Base-by-base conservation (phyloP, 2,329 filamentous ascomycete species). In the Curvularia hawaiiensis region DNA sequence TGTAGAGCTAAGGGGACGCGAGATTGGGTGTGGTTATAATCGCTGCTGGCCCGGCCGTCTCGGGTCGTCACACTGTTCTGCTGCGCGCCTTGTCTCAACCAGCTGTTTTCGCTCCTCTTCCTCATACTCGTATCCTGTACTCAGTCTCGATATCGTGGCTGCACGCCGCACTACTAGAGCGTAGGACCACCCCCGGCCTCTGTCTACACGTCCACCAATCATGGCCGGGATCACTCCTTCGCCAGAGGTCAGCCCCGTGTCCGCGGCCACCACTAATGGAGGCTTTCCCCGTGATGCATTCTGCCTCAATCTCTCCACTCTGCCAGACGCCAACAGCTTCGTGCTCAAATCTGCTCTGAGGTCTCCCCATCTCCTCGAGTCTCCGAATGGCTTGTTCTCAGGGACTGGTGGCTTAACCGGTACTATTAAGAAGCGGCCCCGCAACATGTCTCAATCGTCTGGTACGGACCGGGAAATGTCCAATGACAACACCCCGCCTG, bases 371-470 rank as follows among this genome's bases (percentile, higher is more conserved):
- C 70, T 77, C 33, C 71, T 75, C 57, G 74, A 74, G 18, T 76
- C 75, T 18, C 74, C 75, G 39, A 74, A 70, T 68, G 72, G 70
- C 51, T 66, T 75, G 38, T 74, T 70, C 60, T 61, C 71, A 35
- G 64, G 63, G 53, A 63, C 56, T 63, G 60, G 62, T 55, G 59
- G 64, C 50, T 53, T 75, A 61, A 74, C 57, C 54, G 68, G 66
- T 56, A 55, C 68, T 40, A 74, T 73, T 68, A 75, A 69, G 63
- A 75, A 75, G 61, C 69, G 76, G 53, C 69, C 74, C 50, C 75
- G 76, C 68, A 78, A 77, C 62, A 78, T 78, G 76, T 78, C 76
- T 62, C 74, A 77, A 59, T 76, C 76, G 18, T 78, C 76, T 38
- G 73, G 74, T 41, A 77, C 74, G 47, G 76, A 78, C 61, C 71